A percentile compares a stretch with the other conserved stretches of the same genome.
These are phyloP conservation scores for Cymbopogon citratus DNA, from an alignment of 176 grass and related monocot genomes.

Conservation along the genomic window DNA sequence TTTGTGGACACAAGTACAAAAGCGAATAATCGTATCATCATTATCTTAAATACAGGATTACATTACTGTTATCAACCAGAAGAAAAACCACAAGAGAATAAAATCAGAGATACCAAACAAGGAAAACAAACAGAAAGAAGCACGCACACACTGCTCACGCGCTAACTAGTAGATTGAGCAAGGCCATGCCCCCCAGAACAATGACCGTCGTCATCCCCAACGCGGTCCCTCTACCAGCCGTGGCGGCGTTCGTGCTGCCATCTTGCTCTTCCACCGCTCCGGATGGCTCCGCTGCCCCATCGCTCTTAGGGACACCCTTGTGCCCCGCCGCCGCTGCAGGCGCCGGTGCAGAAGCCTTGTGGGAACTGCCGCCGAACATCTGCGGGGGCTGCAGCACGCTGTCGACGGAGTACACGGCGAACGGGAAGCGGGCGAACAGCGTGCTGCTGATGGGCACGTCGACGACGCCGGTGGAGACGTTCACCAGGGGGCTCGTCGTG, in stretches of 20 bases:
- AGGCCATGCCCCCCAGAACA: not conserved
- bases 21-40: not conserved
- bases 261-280: not conserved
- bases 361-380: conserved; percentile 7
- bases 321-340: not conserved
- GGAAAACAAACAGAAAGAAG: not conserved
- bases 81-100: not conserved
- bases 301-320: conserved; percentile 1
- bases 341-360: not conserved
- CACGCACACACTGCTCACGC: not conserved
- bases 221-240: not conserved
- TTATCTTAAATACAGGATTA: not conserved
- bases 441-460: conserved; percentile 35
- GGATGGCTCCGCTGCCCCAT: not conserved
- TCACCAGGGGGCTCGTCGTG: conserved; percentile 38
- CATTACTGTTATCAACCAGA: not conserved
- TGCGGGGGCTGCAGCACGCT: conserved; percentile 38
- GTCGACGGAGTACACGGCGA: conserved; percentile 47
- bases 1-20: not conserved
- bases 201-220: not conserved
- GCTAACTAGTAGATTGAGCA: not conserved
- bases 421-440: conserved; percentile 32
- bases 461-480: conserved; percentile 45
- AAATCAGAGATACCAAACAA: not conserved
- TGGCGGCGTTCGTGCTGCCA: not conserved